Base-by-base conservation (phyloP, 2,329 filamentous ascomycete species). In the Aureobasidium sp. region DNA sequence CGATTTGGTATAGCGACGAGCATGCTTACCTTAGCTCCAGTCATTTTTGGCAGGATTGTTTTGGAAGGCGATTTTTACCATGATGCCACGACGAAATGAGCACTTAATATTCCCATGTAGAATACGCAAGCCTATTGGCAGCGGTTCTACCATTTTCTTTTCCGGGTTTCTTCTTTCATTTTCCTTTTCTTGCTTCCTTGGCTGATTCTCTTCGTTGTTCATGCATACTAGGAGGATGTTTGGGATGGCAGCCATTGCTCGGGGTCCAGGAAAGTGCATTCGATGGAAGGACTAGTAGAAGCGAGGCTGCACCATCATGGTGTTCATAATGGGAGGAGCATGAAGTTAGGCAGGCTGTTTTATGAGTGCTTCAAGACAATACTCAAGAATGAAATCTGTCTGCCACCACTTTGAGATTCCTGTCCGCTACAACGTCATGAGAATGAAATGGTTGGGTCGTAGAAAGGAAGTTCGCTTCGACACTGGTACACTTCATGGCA, bases 31-130 rank as follows among this genome's bases (percentile, higher is more conserved):
- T 29, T 48, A 29, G 46, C 46, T 60, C 26, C 20, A 27, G 53
- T 20, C 41, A 36, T 36, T 10, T 34, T 32, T 39, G 34, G 36
- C 46, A 12, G 46, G 15, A 17, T 41, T 51, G 23, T 51, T 51
- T 59, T 41, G 44, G 44, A 42, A 42, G 46, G 44, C 55, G 17
- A 32, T 60, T 60, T 51, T 60, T 42, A 47, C 57, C 39, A 60
- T 37, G 57, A 60, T 51, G 46, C 44, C 46, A 60, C 57, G 57
- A 60, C 46, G 57, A 60, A 15, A 60, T 42, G 57, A 60, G 46
- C 57, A 60, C 57, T 59, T 60, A 60, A 60, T 60, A 60, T 60
- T 60, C 57, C 3, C 46, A 50, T 60, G 41, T 47, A 32, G 29
- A 37, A 37, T 12, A 29, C 44, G 55, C 42, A 59, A n/a, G 42